phyloP scores from a whole-genome alignment of 148 eudicot genomes.

The Drosera capensis region DNA sequence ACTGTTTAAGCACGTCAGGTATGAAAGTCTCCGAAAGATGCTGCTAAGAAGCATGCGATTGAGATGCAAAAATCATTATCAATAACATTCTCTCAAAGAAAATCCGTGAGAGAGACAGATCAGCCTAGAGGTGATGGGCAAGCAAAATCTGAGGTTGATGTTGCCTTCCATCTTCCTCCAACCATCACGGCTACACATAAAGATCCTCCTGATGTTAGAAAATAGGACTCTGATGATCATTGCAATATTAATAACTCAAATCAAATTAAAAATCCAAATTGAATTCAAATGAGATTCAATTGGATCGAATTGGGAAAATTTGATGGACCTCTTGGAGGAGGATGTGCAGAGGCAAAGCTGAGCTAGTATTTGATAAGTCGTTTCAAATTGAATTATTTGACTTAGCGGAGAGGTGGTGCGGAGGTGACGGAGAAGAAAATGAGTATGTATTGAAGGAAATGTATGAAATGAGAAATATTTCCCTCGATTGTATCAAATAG shows the following conservation, averaged over 20 bases:
- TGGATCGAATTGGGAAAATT: slow-evolving; percentile 47
- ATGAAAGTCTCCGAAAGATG: slow-evolving; percentile 60
- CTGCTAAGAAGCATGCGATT: slow-evolving; percentile 34
- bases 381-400: no score
- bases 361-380: no score
- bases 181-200: not conserved
- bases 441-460: no score
- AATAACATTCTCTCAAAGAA: slow-evolving; percentile 60
- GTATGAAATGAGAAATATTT: no score
- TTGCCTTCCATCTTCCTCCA: slow-evolving; percentile 20
- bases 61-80: slow-evolving; percentile 36
- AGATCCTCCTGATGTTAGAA: slow-evolving; percentile 4
- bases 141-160: slow-evolving; percentile 23
- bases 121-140: slow-evolving; percentile 16
- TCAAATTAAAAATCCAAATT: slow-evolving; percentile 46
- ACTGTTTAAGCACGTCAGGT: slow-evolving; percentile 33
- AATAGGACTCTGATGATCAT: slow-evolving; percentile 30
- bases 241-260: slow-evolving; percentile 30
- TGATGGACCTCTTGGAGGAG: no score
- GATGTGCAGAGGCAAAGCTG: no score
- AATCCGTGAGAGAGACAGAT: slow-evolving; percentile 18
- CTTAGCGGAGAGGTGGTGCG: no score
- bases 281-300: slow-evolving; percentile 28
- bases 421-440: no score
- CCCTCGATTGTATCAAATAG: no score